Percentiles rank a stretch among this genome's conserved stretches.
These are phyloP conservation scores for Diplodia corticola DNA, from an alignment of 2,329 filamentous ascomycete genomes.

Conservation along the genomic window DNA sequence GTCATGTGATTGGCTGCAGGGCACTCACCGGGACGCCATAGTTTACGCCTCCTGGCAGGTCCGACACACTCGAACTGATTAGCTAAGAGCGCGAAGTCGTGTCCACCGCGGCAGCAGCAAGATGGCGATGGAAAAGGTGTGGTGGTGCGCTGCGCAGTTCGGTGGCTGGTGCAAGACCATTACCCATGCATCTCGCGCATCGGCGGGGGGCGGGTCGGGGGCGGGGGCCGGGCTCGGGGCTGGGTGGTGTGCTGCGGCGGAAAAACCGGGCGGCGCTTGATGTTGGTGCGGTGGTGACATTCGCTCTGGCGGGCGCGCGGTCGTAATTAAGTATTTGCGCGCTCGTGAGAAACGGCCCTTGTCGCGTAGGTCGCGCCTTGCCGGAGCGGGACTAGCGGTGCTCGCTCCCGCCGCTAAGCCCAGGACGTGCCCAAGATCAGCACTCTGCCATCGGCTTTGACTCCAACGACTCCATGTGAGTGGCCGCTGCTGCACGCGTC, in stretches of 20 bases:
- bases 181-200: slow-evolving; percentile 20
- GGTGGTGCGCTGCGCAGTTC: neutral
- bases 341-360: slow-evolving; percentile 18
- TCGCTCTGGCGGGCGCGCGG: slow-evolving; percentile 23
- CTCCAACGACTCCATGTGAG: slow-evolving; percentile 19
- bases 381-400: neutral
- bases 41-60: slow-evolving; percentile 21
- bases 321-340: slow-evolving; percentile 20
- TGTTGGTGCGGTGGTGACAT: slow-evolving; percentile 23
- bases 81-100: slow-evolving; percentile 20
- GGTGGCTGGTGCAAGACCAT: slow-evolving; percentile 14
- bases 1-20: slow-evolving; percentile 23
- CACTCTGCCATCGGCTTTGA: slow-evolving; percentile 15
- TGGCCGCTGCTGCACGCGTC: slow-evolving; percentile 3
- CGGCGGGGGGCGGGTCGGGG: slow-evolving; percentile 19
- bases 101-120: slow-evolving; percentile 12
- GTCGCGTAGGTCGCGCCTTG: neutral
- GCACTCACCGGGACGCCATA: slow-evolving; percentile 24
- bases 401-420: slow-evolving; percentile 8
- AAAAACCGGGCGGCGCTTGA: slow-evolving; percentile 19
- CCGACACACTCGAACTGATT: slow-evolving; percentile 13
- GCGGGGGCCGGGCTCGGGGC: slow-evolving; percentile 13
- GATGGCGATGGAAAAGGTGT: neutral
- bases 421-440: slow-evolving; percentile 13
- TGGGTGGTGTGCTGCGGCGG: slow-evolving; percentile 17